These are phyloP conservation scores for Lophiostoma macrostomum DNA, from an alignment of 495 filamentous ascomycete genomes.

Conservation along the genomic window DNA sequence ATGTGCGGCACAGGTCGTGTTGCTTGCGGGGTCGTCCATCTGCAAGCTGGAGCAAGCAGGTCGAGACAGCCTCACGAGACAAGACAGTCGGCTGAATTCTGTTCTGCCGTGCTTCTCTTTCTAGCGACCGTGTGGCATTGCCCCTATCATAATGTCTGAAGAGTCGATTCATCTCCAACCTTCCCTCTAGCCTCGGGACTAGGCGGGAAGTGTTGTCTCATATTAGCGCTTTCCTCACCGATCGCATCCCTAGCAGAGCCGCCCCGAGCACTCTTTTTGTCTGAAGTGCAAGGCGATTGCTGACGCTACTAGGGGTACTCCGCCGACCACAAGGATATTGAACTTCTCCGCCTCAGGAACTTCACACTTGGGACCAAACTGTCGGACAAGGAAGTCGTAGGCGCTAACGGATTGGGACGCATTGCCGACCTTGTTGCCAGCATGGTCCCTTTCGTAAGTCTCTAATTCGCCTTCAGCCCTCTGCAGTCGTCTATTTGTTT, in stretches of 20 bases:
- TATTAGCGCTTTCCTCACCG: constrained; percentile 5
- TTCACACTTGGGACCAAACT: constrained; percentile 68
- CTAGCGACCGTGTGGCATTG: not conserved
- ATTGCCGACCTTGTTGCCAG: constrained; percentile 36
- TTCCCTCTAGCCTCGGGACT: not conserved
- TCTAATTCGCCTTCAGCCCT: no score
- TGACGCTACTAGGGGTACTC: constrained; percentile 61
- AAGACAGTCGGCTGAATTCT: constrained; percentile 21
- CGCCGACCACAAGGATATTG: constrained; percentile 68
- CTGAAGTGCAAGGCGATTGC: constrained; percentile 8
- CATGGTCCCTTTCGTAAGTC: constrained; percentile 46
- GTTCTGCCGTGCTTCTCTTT: not conserved
- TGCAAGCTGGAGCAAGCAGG: not conserved
- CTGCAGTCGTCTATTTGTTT: no score
- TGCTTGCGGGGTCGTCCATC: no score
- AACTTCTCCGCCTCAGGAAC: constrained; percentile 70
- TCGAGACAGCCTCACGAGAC: constrained; percentile 1
- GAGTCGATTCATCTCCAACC: not conserved
- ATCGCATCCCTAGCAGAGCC: not conserved
- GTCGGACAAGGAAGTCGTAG: constrained; percentile 48
- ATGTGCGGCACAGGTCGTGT: constrained; percentile 2
- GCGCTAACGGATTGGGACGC: constrained; percentile 35
- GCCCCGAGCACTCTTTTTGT: not conserved
- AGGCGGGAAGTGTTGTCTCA: constrained; percentile 6
- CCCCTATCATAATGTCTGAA: no score